phyloP scores from a whole-genome alignment of 2,329 filamentous ascomycete species.

The Botrytis tulipae region DNA sequence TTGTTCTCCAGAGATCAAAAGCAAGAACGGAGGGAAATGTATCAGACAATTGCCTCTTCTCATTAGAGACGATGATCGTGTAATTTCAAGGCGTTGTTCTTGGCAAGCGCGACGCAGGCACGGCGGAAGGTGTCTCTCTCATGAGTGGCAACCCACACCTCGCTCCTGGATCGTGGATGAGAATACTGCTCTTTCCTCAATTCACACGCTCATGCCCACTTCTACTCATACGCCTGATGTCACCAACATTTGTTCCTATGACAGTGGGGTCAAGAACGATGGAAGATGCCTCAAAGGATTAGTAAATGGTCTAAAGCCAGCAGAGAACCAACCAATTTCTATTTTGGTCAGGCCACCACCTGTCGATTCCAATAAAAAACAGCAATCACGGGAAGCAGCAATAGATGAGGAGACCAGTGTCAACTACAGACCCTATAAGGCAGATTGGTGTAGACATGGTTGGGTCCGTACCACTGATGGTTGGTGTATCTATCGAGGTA shows the following conservation, averaged over 20 bases:
- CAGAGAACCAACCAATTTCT: slow-evolving; percentile 5
- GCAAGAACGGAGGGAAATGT: background rate
- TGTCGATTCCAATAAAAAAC: background rate
- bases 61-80: slow-evolving; percentile 1
- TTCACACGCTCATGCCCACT: background rate
- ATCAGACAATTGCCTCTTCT: background rate
- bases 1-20: background rate
- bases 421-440: background rate
- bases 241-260: background rate
- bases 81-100: background rate
- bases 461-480: background rate
- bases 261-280: background rate
- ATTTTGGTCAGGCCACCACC: background rate
- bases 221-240: background rate
- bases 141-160: background rate
- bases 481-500: background rate
- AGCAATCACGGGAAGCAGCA: background rate
- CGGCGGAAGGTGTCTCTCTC: background rate
- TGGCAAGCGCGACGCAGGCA: slow-evolving; percentile 3
- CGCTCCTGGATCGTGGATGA: background rate
- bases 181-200: background rate
- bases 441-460: background rate
- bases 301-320: background rate
- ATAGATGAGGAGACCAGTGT: background rate
- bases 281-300: background rate